Base-by-base conservation (phyloP, 352 stramenopile species). In the Peronospora farinosa region DNA sequence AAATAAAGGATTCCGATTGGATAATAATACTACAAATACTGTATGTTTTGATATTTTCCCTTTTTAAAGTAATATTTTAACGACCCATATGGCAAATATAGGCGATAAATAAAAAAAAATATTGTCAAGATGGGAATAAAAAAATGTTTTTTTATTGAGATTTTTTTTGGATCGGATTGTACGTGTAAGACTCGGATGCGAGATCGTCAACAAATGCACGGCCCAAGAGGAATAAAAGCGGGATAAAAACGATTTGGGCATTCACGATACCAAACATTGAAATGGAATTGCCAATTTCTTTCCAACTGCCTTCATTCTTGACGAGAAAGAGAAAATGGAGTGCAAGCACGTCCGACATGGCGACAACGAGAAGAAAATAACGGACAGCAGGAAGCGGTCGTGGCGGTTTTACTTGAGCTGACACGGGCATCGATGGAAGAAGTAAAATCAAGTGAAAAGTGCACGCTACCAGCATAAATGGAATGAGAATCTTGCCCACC, bases 221-320 rank as follows among this genome's bases (percentile, higher is more conserved):
- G 0, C 69, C 72, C 16, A 90, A 53, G 16, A 81, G 48, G 32
- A 89, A 87, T 8, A 93, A 60, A 44, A 93, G 54, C 54, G 81
- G 81, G 33, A 88, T 73, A 42, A 92, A 92, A 3, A 92, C 74
- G 44, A 88, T 81, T 44, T 86, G 76, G 9, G 77, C 74, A 51
- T 92, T 92, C 42, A 88, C 81, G 44, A 92, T 86, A 37, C 81
- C 81, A 57, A 86, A 92, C 71, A 86, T 87, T 8, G 78, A 90
- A 43, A 92, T 92, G 27, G 78, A 90, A 56, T 93, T 93, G 27
- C 82, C 82, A 40, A 93, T 93, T 47, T 91, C 72, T 45, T 91
- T 90, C 82, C 82, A 93, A 41, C 75, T 88, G 52, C 82, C 82
- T 77, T 93, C 76, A 61, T 93, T 83, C 33, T 75, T 69, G 15